A percentile compares a stretch with the other conserved stretches of the same genome.
These are phyloP conservation scores for Blumeriella jaapii DNA, from an alignment of 2,329 filamentous ascomycete species.

Conservation along the genomic window DNA sequence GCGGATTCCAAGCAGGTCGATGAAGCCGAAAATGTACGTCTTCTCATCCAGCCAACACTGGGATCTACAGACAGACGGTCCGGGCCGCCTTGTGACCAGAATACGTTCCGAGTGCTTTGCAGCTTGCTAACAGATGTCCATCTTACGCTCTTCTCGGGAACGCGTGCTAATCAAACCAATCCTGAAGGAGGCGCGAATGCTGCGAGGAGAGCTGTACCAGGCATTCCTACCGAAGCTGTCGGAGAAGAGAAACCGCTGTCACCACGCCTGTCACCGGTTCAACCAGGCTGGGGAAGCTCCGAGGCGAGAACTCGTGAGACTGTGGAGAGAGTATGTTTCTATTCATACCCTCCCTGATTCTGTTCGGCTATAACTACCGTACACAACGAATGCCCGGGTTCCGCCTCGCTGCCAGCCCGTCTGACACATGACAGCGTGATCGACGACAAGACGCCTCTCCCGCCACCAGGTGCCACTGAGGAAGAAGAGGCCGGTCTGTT, in stretches of 20 bases:
- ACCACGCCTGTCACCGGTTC: constrained; percentile 47
- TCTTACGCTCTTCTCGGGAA: no score
- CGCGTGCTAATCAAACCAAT: no score
- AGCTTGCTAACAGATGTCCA: no score
- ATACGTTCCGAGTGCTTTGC: no score
- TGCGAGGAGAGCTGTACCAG: constrained; percentile 56
- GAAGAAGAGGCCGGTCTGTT: constrained; percentile 57
- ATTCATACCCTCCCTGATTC: constrained; percentile 1
- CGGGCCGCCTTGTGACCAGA: no score
- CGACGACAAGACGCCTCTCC: constrained; percentile 50
- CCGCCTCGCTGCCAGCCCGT: neutral
- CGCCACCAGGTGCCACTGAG: constrained; percentile 41
- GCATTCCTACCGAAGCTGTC: constrained; percentile 60
- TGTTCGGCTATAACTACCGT: neutral
- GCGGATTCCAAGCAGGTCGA: no score
- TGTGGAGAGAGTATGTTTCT: constrained; percentile 57
- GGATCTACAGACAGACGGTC: no score
- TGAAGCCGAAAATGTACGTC: no score
- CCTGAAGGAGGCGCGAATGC: constrained; percentile 48
- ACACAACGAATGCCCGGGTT: neutral
- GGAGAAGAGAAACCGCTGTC: constrained; percentile 51
- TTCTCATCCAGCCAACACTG: no score
- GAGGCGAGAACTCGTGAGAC: constrained; percentile 49
- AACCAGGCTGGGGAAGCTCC: constrained; percentile 50
- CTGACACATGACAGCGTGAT: constrained; percentile 40